Evolutionary conservation across 306 rosid genomes (phyloP), one percentile per base, ranked within the genome.

Genomic region (Dalbergia cochinchinensis): DNA sequence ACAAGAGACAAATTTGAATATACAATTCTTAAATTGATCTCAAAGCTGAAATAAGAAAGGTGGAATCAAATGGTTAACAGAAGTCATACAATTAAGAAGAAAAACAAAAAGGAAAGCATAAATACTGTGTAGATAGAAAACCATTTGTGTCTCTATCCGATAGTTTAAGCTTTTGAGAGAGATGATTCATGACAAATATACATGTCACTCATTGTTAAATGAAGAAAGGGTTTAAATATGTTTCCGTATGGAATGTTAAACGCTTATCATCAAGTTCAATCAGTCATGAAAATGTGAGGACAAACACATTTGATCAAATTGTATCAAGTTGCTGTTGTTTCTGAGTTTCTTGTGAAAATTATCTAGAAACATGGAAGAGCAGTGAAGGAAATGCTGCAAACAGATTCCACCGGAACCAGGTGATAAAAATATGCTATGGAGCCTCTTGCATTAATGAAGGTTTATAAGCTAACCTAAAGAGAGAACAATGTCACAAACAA

Each of bases 1-100:
- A 79, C 73, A 88, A 41, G 66, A 77, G 82, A 13, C 53, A 77
- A 35, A 54, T 71, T 73, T 69, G 16, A 76, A 84, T 22, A 57
- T 71, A 51, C 16, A 73, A 37, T 22, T 34, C 54, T 86, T 50
- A 73, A 13, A 2, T 69, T 79, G 72, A 19, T 50, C 35, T 34
- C 62, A 33, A 26, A 48, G 66, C 5, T 53, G 74, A 20, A 45
- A 42, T 67, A 15, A 19, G 19, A 73, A 44, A 14, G 47, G 60
- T 69, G 53, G 65, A 18, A 51, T 69, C 63, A 68, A 61, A 54
- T 75, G 78, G 65, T 19, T 13, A 51, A 4, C 15, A 47, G 15
- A 47, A 19, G 45, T 78, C 45, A 51, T 64, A 4, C 26, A 45
- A 48, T 42, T 70, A 6, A 9, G 44, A 60, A 0, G 22, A 48